Evolutionary conservation across 148 eudicot species (phyloP).

Genomic region (Rhododendron molle): DNA sequence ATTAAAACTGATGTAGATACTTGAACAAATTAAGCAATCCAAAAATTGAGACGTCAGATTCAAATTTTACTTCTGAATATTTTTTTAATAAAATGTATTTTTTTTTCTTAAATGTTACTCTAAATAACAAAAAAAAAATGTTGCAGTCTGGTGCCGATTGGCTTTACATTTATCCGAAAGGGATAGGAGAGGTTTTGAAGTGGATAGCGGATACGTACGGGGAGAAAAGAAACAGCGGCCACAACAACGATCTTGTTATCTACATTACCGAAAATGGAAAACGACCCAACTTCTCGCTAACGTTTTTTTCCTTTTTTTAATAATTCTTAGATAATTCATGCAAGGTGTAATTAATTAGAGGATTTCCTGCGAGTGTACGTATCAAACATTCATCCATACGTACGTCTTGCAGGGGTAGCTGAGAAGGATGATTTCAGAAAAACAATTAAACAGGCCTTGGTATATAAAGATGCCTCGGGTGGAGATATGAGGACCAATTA

Average conservation of each 20-base stretch:
- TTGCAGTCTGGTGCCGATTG: neutral
- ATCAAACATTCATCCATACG: neutral
- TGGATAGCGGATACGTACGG: neutral
- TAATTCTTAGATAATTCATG: neutral
- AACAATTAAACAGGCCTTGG: neutral
- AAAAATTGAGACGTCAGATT: too few species aligned
- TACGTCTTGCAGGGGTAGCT: neutral
- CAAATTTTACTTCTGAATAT: too few species aligned
- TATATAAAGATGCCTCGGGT: too few species aligned
- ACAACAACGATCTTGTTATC: neutral
- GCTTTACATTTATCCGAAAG: neutral
- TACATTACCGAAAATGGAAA: neutral
- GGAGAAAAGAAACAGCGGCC: too few species aligned
- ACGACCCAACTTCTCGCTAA: neutral
- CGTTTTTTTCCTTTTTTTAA: neutral
- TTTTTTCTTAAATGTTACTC: too few species aligned
- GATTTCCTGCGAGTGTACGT: too few species aligned
- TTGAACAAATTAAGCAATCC: too few species aligned
- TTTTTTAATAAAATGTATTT: too few species aligned
- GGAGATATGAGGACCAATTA: too few species aligned
- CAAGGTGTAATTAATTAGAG: neutral
- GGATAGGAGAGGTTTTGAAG: neutral
- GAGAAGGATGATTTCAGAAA: neutral
- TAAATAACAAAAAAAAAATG: neutral
- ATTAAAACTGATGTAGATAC: too few species aligned